Conservation (phyloP, 805 yeast genomes). For the Ascoidea rubescens region DNA sequence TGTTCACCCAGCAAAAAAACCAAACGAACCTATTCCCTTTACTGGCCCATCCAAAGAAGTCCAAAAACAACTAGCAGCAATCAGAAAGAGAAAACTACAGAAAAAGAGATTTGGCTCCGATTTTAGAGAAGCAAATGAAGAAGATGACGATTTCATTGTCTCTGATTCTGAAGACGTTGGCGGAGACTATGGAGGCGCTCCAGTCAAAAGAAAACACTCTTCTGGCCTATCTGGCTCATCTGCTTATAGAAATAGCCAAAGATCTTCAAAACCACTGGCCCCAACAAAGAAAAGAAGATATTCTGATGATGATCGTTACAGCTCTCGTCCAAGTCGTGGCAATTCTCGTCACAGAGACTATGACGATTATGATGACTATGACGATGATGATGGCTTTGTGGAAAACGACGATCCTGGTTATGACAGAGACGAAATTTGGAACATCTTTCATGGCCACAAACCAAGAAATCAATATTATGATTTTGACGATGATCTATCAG, state of each 20-base stretch:
- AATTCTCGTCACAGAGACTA: too few species aligned
- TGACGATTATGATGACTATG: slow-evolving; percentile 15
- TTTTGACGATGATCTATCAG: slow-evolving; percentile 36
- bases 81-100: slow-evolving; percentile 11
- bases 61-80: slow-evolving; percentile 15
- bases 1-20: neutral
- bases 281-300: too few species aligned
- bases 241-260: slow-evolving; percentile 10
- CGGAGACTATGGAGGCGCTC: too few species aligned
- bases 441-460: slow-evolving; percentile 62
- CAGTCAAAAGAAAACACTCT: neutral
- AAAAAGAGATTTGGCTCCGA: slow-evolving; percentile 15
- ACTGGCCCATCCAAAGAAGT: slow-evolving; percentile 49
- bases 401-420: slow-evolving; percentile 30
- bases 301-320: too few species aligned
- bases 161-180: slow-evolving; percentile 35
- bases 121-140: slow-evolving; percentile 34
- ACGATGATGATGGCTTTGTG: slow-evolving; percentile 13
- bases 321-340: too few species aligned
- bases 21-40: slow-evolving; percentile 11
- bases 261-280: too few species aligned
- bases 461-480: slow-evolving; percentile 32
- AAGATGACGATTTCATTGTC: slow-evolving; percentile 43
- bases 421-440: slow-evolving; percentile 83
- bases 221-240: neutral